Evolutionary conservation across 2,329 filamentous ascomycete species (phyloP), one percentile per base, ranked within the genome.

Genomic region (Mycocentrospora acerina): DNA sequence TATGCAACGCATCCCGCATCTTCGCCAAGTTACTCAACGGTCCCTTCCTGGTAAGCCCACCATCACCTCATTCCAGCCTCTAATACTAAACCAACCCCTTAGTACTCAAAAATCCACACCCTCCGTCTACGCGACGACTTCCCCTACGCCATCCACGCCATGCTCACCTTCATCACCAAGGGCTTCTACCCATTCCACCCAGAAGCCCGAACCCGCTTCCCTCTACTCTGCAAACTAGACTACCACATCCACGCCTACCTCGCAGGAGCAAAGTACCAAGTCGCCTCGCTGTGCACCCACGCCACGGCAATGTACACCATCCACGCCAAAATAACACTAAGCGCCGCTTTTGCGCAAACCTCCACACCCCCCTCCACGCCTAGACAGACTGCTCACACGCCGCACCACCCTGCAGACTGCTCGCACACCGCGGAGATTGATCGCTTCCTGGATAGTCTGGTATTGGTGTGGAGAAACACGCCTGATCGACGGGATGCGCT

Each of bases 211-310:
- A 35, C 44, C 31, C 11, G 27, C 13, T 43, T 46, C 19, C 51
- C 52, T 7, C 28, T 40, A 16, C 43, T 55, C 26, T 59, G 53
- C 7, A 35, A 50, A 24, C 46, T 58, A 2, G 59, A 62, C 32
- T 40, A 54, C 1, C 53, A 61, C 32, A 27, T 61, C 12, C 58
- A 60, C 26, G 42, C 42, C n/a, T 61, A 61, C 44, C 25, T 55
- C 18, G 32, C 44, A 4, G 52, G 48, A 9, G 36, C 13, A 27
- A 59, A 58, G 27, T 62, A 62, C 35, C 26, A 37, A 4, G 14
- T 61, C 8, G 24, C 37, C 5, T 16, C 24, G 4, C 35, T 62
- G 15, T 35, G 33, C 25, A 19, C 40, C 1, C 37, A 47, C 28
- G 48, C 50, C 5, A 34, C 48, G 4, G 26, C 17, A 4, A 30